Percentiles rank a stretch among this genome's conserved stretches.
These are phyloP conservation scores for Globisporangium takayamanum DNA, from an alignment of 352 stramenopile species.

Conservation along the genomic window DNA sequence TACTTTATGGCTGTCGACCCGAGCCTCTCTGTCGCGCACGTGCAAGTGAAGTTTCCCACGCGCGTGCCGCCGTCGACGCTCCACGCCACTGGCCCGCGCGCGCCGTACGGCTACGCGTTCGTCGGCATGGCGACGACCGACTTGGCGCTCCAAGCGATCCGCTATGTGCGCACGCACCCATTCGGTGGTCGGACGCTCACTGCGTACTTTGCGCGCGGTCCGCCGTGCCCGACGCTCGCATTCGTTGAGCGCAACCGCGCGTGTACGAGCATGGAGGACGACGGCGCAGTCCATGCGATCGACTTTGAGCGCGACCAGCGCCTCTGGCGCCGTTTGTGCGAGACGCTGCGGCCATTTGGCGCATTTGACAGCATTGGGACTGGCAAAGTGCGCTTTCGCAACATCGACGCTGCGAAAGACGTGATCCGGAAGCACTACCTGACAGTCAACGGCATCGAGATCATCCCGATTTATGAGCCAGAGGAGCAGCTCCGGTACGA, in stretches of 20 bases:
- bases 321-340: slow-evolving; percentile 44
- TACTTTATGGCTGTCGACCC: slow-evolving; percentile 50
- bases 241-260: slow-evolving; percentile 50
- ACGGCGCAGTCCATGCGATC: slow-evolving; percentile 35
- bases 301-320: slow-evolving; percentile 37
- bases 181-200: slow-evolving; percentile 37
- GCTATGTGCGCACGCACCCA: slow-evolving; percentile 29
- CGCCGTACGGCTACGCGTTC: slow-evolving; percentile 42
- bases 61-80: no score
- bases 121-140: slow-evolving; percentile 49
- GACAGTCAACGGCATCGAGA: slow-evolving; percentile 36
- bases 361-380: slow-evolving; percentile 28
- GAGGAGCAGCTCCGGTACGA: slow-evolving; percentile 57
- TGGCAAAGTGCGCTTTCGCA: slow-evolving; percentile 50
- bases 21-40: slow-evolving; percentile 27
- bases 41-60: slow-evolving; percentile 53
- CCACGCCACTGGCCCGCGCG: slow-evolving; percentile 16
- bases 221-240: slow-evolving; percentile 48
- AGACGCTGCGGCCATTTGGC: slow-evolving; percentile 41
- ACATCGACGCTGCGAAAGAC: slow-evolving; percentile 46
- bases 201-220: slow-evolving; percentile 65
- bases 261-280: slow-evolving; percentile 22
- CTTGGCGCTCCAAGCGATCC: slow-evolving; percentile 49
- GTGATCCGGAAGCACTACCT: slow-evolving; percentile 47
- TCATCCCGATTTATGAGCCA: slow-evolving; percentile 64